Evolutionary conservation across 2,329 filamentous ascomycete genomes (phyloP).

Genomic region (Keithomyces neogunnii): DNA sequence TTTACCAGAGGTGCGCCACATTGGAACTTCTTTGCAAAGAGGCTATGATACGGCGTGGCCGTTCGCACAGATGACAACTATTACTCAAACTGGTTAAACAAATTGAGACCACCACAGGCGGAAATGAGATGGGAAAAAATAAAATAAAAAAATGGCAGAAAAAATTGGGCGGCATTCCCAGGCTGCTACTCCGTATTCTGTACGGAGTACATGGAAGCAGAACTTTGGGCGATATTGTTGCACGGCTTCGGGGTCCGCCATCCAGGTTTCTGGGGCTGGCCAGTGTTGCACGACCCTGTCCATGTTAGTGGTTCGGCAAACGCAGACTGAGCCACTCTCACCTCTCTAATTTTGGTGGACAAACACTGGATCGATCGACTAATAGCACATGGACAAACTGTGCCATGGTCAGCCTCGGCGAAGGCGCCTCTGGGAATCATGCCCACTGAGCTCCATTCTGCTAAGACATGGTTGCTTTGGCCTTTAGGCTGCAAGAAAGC

Average conservation of each 20-base stretch:
- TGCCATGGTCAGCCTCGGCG: too few species aligned
- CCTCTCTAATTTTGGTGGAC: not conserved
- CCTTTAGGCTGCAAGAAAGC: not conserved
- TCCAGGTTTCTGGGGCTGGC: slow-evolving; percentile 6
- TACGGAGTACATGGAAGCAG: not conserved
- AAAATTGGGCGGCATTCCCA: too few species aligned
- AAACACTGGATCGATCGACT: not conserved
- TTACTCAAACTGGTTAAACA: too few species aligned
- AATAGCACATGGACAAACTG: too few species aligned
- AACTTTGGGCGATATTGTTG: not conserved
- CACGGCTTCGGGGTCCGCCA: slow-evolving; percentile 2
- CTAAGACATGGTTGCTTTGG: not conserved
- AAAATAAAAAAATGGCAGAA: too few species aligned
- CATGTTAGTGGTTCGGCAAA: not conserved
- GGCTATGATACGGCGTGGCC: not conserved
- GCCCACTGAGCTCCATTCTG: too few species aligned
- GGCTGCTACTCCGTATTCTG: too few species aligned
- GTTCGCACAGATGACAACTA: not conserved
- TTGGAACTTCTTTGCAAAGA: not conserved
- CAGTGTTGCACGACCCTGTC: not conserved
- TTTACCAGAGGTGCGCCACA: not conserved
- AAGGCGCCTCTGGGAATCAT: too few species aligned
- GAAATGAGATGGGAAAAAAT: too few species aligned
- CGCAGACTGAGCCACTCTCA: too few species aligned
- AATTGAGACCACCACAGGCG: too few species aligned